Conservation (phyloP, 2,329 filamentous ascomycete genomes). For the Ophiostoma angusticollis region DNA sequence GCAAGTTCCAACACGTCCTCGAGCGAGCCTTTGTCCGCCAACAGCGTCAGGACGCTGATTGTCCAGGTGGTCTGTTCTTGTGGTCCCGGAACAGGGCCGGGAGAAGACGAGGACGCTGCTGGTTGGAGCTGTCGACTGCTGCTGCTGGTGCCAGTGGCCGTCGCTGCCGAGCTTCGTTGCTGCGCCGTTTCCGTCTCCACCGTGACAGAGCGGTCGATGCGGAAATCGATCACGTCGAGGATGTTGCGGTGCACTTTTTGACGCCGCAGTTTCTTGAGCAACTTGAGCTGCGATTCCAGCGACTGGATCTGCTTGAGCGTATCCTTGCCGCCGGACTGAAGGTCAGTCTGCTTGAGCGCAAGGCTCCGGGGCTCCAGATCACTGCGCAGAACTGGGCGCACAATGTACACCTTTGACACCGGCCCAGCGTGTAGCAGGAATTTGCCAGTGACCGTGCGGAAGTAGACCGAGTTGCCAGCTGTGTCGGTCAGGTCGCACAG, state of each 20-base stretch:
- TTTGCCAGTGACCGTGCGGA: conserved; percentile 59
- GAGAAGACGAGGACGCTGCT: too few species aligned
- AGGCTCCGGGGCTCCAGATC: conserved; percentile 48
- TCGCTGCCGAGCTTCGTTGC: too few species aligned
- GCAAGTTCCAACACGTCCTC: conserved; percentile 71
- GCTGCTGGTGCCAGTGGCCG: too few species aligned
- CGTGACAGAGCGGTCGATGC: conserved; percentile 43
- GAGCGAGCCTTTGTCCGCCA: conserved; percentile 71
- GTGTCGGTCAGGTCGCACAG: conserved; percentile 50
- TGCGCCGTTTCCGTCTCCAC: conserved; percentile 1
- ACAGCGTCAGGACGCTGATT: conserved; percentile 60
- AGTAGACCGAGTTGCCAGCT: conserved; percentile 50
- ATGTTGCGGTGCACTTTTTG: conserved; percentile 68
- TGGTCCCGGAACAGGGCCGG: too few species aligned
- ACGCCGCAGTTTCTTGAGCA: conserved; percentile 61
- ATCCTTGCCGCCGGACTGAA: conserved; percentile 46
- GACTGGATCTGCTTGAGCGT: conserved; percentile 61
- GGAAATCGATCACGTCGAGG: conserved; percentile 70
- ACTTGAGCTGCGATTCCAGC: conserved; percentile 64
- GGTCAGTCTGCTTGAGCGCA: conserved; percentile 57
- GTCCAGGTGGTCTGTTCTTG: conserved; percentile 45
- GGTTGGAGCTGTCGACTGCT: too few species aligned
- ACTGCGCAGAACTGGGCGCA: conserved; percentile 51
- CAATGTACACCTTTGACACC: conserved; percentile 56
- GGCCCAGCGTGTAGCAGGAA: conserved; percentile 52